phyloP scores from a whole-genome alignment of 1,139 yeast species.

The Martiniozyma asiatica region DNA sequence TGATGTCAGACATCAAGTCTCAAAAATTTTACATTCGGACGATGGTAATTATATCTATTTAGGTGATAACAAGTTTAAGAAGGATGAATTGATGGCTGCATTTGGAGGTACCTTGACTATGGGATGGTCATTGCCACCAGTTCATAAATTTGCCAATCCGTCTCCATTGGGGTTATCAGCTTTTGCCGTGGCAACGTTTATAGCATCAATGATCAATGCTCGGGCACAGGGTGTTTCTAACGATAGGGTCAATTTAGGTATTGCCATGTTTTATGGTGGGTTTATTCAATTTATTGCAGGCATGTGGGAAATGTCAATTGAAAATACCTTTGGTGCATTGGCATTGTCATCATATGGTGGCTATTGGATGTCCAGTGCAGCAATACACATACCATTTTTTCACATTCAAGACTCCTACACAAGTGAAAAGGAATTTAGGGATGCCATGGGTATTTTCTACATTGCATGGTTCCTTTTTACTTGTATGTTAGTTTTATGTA shows the following conservation, averaged over 20 bases:
- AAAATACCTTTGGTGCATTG: constrained; percentile 84
- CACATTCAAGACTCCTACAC: constrained; percentile 45
- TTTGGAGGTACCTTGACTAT: constrained; percentile 65
- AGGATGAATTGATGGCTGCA: constrained; percentile 47
- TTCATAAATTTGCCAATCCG: constrained; percentile 71
- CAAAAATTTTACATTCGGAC: neutral
- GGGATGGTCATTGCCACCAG: constrained; percentile 51
- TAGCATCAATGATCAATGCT: constrained; percentile 52
- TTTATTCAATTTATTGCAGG: constrained; percentile 62
- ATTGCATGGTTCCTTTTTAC: constrained; percentile 76
- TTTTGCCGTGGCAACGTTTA: constrained; percentile 76
- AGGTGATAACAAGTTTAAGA: constrained; percentile 58
- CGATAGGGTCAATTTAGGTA: constrained; percentile 50
- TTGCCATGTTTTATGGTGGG: constrained; percentile 83
- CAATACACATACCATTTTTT: constrained; percentile 58
- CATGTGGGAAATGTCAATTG: constrained; percentile 60
- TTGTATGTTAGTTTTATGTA: constrained; percentile 48
- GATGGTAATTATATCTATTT: constrained; percentile 49
- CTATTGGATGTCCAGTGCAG: constrained; percentile 71
- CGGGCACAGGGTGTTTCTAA: constrained; percentile 44
- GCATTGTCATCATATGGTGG: constrained; percentile 79
- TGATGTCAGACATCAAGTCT: too few species aligned
- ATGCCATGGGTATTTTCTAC: constrained; percentile 63
- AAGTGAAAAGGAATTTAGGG: constrained; percentile 26
- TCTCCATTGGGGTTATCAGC: constrained; percentile 79